Conservation (phyloP, 2,329 filamentous ascomycete genomes). For the Penicillium palitans region DNA sequence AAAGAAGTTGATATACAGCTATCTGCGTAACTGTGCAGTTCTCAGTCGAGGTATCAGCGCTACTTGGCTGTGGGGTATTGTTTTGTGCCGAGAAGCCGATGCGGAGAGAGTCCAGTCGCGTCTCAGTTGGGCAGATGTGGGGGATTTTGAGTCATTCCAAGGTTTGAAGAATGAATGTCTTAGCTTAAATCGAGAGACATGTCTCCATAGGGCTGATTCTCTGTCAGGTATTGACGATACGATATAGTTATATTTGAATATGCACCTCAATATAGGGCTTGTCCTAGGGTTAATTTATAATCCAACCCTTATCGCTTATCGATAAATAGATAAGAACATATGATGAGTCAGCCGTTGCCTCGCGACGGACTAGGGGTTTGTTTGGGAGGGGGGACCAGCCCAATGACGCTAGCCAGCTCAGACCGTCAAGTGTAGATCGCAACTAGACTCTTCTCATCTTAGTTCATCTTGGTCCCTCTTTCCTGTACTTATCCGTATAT, state of each 20-base stretch:
- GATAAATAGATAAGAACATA: background rate
- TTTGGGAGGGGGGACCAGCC: slow-evolving; percentile 18
- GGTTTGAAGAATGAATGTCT: background rate
- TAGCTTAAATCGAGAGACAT: background rate
- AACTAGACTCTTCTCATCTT: slow-evolving; percentile 14
- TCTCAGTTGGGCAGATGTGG: background rate
- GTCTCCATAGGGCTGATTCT: background rate
- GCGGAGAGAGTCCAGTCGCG: slow-evolving; percentile 13
- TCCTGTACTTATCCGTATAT: slow-evolving; percentile 11
- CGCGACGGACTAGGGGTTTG: slow-evolving; percentile 25
- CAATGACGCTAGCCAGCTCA: slow-evolving; percentile 16
- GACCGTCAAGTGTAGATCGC: slow-evolving; percentile 13
- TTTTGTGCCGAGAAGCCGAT: slow-evolving; percentile 23
- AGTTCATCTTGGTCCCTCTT: slow-evolving; percentile 1
- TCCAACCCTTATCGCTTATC: slow-evolving; percentile 14
- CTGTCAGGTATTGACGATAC: background rate
- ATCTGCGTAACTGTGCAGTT: background rate
- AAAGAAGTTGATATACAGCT: background rate
- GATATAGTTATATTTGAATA: background rate
- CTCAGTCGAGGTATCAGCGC: background rate
- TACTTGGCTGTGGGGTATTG: slow-evolving; percentile 16
- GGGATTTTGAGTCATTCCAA: background rate
- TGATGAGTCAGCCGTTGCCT: slow-evolving; percentile 23
- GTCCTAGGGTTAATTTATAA: background rate
- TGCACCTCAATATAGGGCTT: background rate